Conservation (phyloP, 2,329 filamentous ascomycete genomes). For the Paramyrothecium sp. region DNA sequence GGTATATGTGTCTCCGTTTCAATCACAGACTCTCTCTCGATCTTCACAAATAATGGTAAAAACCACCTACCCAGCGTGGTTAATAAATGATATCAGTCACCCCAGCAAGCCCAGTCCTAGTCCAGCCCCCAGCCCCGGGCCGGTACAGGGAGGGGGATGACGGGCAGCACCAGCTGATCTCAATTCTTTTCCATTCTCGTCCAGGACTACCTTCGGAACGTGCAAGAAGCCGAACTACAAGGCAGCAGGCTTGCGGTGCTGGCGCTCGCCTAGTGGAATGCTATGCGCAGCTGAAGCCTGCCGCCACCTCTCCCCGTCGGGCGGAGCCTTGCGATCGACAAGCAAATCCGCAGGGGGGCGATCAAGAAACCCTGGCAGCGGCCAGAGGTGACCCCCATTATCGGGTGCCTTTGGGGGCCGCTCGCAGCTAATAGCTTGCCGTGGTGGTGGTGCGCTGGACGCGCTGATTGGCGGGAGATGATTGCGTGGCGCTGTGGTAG, state of each 20-base stretch:
- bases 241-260: background rate
- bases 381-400: background rate
- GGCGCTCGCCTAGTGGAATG: background rate
- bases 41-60: background rate
- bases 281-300: background rate
- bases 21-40: background rate
- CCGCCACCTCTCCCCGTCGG: background rate
- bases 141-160: background rate
- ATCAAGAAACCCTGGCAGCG: background rate
- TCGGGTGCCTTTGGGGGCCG: background rate
- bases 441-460: background rate
- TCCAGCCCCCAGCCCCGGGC: too few relatives aligned
- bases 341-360: background rate
- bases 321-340: background rate
- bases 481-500: background rate
- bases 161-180: background rate
- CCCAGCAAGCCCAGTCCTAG: background rate
- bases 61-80: background rate
- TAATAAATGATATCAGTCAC: background rate
- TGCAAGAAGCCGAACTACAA: background rate
- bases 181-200: background rate
- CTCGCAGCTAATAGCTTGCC: background rate
- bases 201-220: too few relatives aligned
- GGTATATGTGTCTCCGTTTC: background rate
- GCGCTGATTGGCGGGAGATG: background rate